A percentile compares a stretch with the other conserved stretches of the same genome.
Evolutionary conservation across 176 grass and related monocot species (phyloP).

Genomic region (Phyllostachys edulis): DNA sequence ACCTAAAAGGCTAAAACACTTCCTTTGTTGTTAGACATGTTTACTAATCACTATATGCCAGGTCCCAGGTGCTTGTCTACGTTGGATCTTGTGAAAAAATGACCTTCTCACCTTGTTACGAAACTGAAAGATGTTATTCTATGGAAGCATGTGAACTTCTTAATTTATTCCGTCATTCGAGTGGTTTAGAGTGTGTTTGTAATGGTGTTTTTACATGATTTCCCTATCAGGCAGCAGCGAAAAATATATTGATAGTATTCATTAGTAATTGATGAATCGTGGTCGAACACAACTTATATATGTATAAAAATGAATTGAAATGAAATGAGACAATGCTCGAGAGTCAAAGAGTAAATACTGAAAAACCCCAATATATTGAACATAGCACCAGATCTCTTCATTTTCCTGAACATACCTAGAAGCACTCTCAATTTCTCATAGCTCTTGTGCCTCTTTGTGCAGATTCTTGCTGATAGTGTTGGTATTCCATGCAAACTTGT

Average conservation of each 20-base stretch:
- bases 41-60: background rate
- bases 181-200: background rate
- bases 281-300: background rate
- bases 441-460: conserved; percentile 20
- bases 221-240: background rate
- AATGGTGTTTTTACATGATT: background rate
- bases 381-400: background rate
- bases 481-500: conserved; percentile 96
- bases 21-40: background rate
- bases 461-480: conserved; percentile 97
- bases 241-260: background rate
- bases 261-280: background rate
- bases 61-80: background rate
- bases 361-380: conserved; percentile 18
- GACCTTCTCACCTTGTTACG: background rate
- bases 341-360: background rate
- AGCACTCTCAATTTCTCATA: conserved; percentile 9
- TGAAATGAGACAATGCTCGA: background rate
- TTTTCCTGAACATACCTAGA: conserved; percentile 16
- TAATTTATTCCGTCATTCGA: background rate
- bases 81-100: background rate
- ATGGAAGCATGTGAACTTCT: conserved; percentile 13
- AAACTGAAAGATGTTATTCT: background rate
- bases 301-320: background rate
- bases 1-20: background rate